Percentiles rank a stretch among this genome's conserved stretches.
phyloP scores from a whole-genome alignment of 2,329 filamentous ascomycete species.

The Rhytidhysteron rufulum region DNA sequence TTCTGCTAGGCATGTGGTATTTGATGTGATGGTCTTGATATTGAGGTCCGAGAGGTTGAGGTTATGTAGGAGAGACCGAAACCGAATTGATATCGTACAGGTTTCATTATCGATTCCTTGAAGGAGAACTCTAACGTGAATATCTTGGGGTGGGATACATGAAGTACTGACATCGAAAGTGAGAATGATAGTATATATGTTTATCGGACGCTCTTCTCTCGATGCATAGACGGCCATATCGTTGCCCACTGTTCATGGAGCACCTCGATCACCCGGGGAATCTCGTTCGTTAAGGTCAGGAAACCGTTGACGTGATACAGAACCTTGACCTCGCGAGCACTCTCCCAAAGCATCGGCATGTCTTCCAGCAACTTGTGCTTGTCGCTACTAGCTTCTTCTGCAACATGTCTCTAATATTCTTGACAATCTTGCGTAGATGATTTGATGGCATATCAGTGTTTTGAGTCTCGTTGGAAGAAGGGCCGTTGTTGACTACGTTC shows the following conservation, averaged over 20 bases:
- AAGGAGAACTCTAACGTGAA: too few relatives aligned
- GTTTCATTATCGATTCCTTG: too few relatives aligned
- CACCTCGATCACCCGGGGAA: constrained; percentile 91
- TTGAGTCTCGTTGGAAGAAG: constrained; percentile 94
- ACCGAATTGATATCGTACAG: too few relatives aligned
- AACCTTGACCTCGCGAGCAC: constrained; percentile 91
- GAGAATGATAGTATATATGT: too few relatives aligned
- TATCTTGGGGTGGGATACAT: too few relatives aligned
- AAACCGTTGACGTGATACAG: constrained; percentile 98
- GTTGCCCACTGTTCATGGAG: constrained; percentile 99
- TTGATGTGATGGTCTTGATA: too few relatives aligned
- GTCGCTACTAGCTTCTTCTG: constrained; percentile 99
- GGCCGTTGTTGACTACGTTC: too few relatives aligned
- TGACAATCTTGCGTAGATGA: constrained; percentile 96
- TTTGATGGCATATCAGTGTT: constrained; percentile 99
- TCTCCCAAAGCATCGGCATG: constrained; percentile 99
- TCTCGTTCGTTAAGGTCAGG: constrained; percentile 93
- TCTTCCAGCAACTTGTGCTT: constrained; percentile 98
- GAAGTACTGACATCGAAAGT: too few relatives aligned
- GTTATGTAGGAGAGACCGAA: too few relatives aligned
- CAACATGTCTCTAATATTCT: constrained; percentile 97
- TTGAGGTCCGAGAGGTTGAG: too few relatives aligned
- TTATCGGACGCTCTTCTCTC: constrained; percentile 97
- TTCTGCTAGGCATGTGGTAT: too few relatives aligned
- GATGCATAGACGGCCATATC: constrained; percentile 98